Percentiles rank a stretch among this genome's conserved stretches.
These are phyloP conservation scores for Penicillium crustosum DNA, from an alignment of 2,329 filamentous ascomycete genomes.

Conservation along the genomic window DNA sequence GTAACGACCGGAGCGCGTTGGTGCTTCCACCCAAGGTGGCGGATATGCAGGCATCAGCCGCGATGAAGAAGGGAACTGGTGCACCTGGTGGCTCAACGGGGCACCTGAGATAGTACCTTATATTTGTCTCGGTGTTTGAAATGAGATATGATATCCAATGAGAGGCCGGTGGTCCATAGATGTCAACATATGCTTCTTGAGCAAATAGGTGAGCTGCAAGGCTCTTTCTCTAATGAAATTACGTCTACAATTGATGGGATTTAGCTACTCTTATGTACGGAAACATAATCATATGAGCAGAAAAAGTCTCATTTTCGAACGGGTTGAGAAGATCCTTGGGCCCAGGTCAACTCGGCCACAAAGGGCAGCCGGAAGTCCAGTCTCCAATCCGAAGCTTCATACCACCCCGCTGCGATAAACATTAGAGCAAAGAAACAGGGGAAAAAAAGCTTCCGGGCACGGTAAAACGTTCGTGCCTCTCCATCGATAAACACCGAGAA, in stretches of 20 bases:
- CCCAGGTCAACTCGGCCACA: background rate
- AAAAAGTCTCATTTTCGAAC: background rate
- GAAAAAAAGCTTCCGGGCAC: background rate
- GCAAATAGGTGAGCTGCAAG: background rate
- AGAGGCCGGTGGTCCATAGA: background rate
- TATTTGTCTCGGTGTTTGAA: background rate
- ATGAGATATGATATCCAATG: background rate
- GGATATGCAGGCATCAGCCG: slow-evolving; percentile 56
- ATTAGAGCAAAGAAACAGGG: background rate
- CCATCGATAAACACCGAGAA: slow-evolving; percentile 11
- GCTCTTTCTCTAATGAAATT: background rate
- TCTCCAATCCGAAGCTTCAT: background rate
- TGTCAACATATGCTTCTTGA: background rate
- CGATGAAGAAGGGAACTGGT: slow-evolving; percentile 41
- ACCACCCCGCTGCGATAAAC: background rate
- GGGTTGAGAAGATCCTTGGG: background rate
- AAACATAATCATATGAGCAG: background rate
- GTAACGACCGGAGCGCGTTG: slow-evolving; percentile 82
- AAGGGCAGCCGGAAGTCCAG: background rate
- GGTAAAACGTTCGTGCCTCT: slow-evolving; percentile 5
- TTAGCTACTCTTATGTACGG: background rate
- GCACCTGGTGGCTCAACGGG: slow-evolving; percentile 3
- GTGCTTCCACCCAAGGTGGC: slow-evolving; percentile 91
- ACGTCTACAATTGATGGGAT: background rate
- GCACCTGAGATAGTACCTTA: slow-evolving; percentile 2